Evolutionary conservation across 2,329 filamentous ascomycete genomes (phyloP).

Genomic region (Calonectria multiphialidica): DNA sequence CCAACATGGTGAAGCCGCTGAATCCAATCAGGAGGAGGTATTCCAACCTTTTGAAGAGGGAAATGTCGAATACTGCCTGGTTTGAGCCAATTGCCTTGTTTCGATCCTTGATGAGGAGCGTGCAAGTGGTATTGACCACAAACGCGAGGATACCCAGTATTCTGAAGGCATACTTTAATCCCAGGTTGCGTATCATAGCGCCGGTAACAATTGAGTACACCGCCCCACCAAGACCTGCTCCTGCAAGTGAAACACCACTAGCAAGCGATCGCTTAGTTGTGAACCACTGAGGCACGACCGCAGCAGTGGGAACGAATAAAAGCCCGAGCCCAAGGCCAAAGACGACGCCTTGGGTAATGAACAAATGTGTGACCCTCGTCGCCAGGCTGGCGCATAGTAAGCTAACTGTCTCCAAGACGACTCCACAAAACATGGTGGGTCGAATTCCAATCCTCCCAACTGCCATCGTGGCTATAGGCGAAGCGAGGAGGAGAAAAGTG

Average conservation of each 20-base stretch:
- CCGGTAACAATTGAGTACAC: conserved; percentile 76
- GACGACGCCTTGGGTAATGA: conserved; percentile 79
- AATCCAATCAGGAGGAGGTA: conserved; percentile 75
- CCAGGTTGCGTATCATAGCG: conserved; percentile 74
- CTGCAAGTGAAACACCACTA: conserved; percentile 76
- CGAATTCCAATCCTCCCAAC: conserved; percentile 74
- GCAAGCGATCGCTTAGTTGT: conserved; percentile 75
- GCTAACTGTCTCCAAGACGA: conserved; percentile 71
- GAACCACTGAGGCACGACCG: conserved; percentile 82
- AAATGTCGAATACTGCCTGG: conserved; percentile 74
- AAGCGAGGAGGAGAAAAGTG: conserved; percentile 70
- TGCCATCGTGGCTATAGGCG: conserved; percentile 74
- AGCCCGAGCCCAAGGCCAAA: conserved; percentile 85
- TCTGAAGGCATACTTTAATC: conserved; percentile 75
- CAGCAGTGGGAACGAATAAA: conserved; percentile 76
- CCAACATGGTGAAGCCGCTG: conserved; percentile 79
- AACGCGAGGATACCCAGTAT: conserved; percentile 74
- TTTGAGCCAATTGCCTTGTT: conserved; percentile 78
- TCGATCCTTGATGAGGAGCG: conserved; percentile 75
- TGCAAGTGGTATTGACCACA: conserved; percentile 72
- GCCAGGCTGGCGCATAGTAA: conserved; percentile 80
- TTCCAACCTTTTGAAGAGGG: conserved; percentile 70
- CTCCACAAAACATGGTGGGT: conserved; percentile 72
- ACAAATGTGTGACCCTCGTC: conserved; percentile 78
- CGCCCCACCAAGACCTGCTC: conserved; percentile 79